These are phyloP conservation scores for Talaromyces trachyspermus DNA, from an alignment of 495 filamentous ascomycete species.

Conservation along the genomic window DNA sequence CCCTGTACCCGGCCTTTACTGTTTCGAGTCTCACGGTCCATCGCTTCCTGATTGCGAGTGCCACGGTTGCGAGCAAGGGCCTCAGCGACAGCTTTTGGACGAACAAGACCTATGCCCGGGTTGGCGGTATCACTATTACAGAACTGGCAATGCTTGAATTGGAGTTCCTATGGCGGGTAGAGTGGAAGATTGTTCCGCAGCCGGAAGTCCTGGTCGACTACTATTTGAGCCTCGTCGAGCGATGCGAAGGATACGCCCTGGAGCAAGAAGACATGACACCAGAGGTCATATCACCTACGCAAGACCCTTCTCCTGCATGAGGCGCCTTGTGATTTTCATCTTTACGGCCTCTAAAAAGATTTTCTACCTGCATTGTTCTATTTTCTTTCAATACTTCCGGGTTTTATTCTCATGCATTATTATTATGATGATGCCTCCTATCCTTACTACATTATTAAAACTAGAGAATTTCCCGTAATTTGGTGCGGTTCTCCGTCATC, in stretches of 20 bases:
- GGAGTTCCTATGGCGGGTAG: constrained; percentile 82
- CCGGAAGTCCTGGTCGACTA: constrained; percentile 90
- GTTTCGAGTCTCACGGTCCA: constrained; percentile 93
- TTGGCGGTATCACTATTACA: constrained; percentile 80
- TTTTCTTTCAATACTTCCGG: too few relatives aligned
- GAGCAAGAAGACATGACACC: constrained; percentile 6
- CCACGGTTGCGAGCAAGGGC: constrained; percentile 92
- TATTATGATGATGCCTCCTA: too few relatives aligned
- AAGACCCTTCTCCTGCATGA: background rate
- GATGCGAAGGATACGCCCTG: constrained; percentile 50
- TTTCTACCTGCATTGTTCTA: too few relatives aligned
- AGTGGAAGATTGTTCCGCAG: constrained; percentile 95
- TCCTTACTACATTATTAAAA: too few relatives aligned
- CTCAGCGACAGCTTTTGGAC: constrained; percentile 97
- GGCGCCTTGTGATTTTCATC: background rate
- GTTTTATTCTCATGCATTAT: too few relatives aligned
- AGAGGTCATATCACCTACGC: too few relatives aligned
- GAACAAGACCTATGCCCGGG: constrained; percentile 87
- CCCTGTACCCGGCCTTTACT: constrained; percentile 85
- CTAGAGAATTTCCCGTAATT: too few relatives aligned
- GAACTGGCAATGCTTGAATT: constrained; percentile 91
- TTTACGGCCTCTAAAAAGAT: too few relatives aligned
- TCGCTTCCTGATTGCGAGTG: constrained; percentile 91
- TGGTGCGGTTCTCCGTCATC: too few relatives aligned
- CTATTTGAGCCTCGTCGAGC: constrained; percentile 75